phyloP scores from a whole-genome alignment of 2,329 filamentous ascomycete species.

The Talaromyces sp. region DNA sequence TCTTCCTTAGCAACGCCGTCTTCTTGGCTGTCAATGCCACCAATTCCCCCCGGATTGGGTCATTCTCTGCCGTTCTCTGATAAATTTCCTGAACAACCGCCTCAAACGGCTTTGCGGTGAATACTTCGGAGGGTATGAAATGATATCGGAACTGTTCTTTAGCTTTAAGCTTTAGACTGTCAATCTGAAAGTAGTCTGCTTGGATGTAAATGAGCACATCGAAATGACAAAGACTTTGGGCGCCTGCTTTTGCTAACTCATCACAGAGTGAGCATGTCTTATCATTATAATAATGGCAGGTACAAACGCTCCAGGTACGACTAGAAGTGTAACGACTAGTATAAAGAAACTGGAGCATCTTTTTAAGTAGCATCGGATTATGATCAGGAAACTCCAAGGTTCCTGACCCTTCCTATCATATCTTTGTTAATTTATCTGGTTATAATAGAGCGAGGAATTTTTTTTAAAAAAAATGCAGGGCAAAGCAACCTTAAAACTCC shows the following conservation, averaged over 20 bases:
- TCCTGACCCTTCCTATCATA: background rate
- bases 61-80: background rate
- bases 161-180: background rate
- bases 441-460: too few relatives aligned
- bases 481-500: background rate
- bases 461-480: too few relatives aligned
- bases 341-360: background rate
- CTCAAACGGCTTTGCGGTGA: background rate
- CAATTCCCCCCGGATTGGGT: background rate
- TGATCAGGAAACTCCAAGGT: background rate
- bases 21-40: background rate
- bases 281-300: too few relatives aligned
- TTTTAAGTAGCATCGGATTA: background rate
- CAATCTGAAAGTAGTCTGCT: background rate
- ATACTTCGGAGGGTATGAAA: background rate
- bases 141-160: background rate
- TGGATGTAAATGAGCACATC: background rate
- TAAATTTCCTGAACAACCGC: background rate
- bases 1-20: background rate
- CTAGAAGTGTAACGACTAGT: too few relatives aligned
- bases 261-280: background rate
- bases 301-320: too few relatives aligned
- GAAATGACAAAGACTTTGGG: background rate
- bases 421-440: too few relatives aligned
- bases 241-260: background rate